Conservation (phyloP, 306 rosid genomes). For the Psophocarpus tetragonolobus region DNA sequence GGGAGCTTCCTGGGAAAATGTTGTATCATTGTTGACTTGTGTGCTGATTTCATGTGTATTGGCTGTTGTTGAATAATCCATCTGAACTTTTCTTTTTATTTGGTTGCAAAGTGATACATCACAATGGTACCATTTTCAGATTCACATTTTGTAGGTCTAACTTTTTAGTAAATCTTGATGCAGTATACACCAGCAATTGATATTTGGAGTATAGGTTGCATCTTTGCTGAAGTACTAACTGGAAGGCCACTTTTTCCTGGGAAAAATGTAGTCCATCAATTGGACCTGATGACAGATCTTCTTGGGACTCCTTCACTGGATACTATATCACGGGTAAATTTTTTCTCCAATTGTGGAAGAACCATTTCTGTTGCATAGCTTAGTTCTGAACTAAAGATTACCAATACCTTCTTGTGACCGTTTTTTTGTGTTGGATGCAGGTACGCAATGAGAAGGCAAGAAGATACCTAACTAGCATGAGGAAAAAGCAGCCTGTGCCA, state of each 20-base stretch:
- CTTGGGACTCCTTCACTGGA: conserved; percentile 94
- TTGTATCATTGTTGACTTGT: neutral
- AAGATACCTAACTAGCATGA: conserved; percentile 91
- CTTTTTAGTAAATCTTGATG: conserved; percentile 24
- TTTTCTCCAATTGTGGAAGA: neutral
- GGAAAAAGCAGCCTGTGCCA: conserved; percentile 78
- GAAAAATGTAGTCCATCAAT: conserved; percentile 95
- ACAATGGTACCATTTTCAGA: neutral
- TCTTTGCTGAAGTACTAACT: conserved; percentile 86
- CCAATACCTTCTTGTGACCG: neutral
- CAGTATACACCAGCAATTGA: conserved; percentile 98
- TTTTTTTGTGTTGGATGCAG: conserved; percentile 45
- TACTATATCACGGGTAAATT: conserved; percentile 87
- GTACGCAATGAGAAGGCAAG: conserved; percentile 95
- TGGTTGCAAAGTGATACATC: neutral
- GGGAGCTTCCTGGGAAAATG: neutral
- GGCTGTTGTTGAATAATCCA: neutral
- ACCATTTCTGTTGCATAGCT: neutral
- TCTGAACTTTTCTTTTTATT: neutral
- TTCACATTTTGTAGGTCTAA: neutral
- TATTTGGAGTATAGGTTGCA: conserved; percentile 98
- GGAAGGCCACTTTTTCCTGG: conserved; percentile 99
- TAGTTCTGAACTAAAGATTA: neutral
- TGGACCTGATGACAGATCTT: conserved; percentile 94
- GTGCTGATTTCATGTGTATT: too few species aligned